phyloP scores from a whole-genome alignment of 139 green algal species.

The Auxenochlorella protothecoides region DNA sequence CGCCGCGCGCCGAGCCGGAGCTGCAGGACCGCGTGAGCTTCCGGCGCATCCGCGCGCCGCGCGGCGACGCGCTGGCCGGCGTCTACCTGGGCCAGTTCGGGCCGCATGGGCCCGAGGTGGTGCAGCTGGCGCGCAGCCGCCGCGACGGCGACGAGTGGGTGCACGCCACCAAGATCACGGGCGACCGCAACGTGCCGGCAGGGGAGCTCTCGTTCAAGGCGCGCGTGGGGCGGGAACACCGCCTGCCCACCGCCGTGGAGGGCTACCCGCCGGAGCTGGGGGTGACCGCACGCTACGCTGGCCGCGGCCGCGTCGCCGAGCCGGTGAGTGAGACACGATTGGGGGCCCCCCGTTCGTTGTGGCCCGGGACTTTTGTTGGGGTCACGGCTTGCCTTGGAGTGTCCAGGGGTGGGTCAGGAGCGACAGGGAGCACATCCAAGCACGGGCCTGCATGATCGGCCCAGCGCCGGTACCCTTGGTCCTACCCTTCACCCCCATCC shows the following conservation, averaged over 20 bases:
- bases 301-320: constrained; percentile 72
- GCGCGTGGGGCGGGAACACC: constrained; percentile 30
- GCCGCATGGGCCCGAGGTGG: constrained; percentile 72
- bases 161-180: constrained; percentile 74
- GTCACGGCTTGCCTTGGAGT: constrained; percentile 27
- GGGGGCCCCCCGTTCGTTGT: no score
- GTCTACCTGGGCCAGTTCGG: constrained; percentile 83
- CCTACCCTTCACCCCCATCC: neutral
- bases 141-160: constrained; percentile 58
- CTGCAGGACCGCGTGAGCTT: constrained; percentile 4
- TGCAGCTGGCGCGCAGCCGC: constrained; percentile 45
- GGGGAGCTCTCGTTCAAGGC: constrained; percentile 71
- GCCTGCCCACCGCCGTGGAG: constrained; percentile 13
- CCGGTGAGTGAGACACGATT: neutral
- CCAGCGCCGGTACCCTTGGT: neutral
- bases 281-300: constrained; percentile 62
- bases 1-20: neutral
- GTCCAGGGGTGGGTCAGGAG: no score
- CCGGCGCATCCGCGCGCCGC: constrained; percentile 35
- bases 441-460: no score
- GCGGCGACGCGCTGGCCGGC: constrained; percentile 33
- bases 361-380: neutral
- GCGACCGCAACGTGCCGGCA: constrained; percentile 80
- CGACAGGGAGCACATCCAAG: no score
- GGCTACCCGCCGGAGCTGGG: constrained; percentile 80